These are phyloP conservation scores for Emericellopsis cladophorae DNA, from an alignment of 2,329 filamentous ascomycete genomes.

Conservation along the genomic window DNA sequence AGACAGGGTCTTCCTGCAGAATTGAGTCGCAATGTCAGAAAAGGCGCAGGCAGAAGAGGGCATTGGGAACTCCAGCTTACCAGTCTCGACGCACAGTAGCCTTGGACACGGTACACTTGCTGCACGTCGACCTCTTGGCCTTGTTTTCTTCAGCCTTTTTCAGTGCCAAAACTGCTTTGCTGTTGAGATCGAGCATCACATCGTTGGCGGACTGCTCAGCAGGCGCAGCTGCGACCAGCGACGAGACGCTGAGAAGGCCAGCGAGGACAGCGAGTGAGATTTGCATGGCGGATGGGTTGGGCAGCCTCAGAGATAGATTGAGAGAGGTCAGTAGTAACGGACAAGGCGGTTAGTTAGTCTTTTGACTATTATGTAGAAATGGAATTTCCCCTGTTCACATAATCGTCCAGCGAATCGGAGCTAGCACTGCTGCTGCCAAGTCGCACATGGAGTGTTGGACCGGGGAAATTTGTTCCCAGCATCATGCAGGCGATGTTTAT, in stretches of 20 bases:
- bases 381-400: no score
- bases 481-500: no score
- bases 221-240: not conserved
- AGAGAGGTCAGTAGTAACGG: no score
- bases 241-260: not conserved
- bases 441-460: no score
- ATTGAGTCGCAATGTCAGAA: no score
- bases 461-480: no score
- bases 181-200: constrained; percentile 1
- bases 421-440: no score
- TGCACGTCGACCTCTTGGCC: not conserved
- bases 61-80: not conserved
- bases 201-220: not conserved
- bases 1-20: constrained; percentile 2
- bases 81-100: constrained; percentile 3
- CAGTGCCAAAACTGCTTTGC: constrained; percentile 2
- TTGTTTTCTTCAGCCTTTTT: not conserved
- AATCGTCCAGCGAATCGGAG: no score
- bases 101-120: constrained; percentile 2
- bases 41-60: not conserved
- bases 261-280: not conserved
- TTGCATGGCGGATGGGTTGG: not conserved
- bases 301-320: no score
- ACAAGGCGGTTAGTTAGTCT: no score
- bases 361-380: no score